Evolutionary conservation across 140 eudicot genomes (phyloP).

Genomic region (Stevia rebaudiana): DNA sequence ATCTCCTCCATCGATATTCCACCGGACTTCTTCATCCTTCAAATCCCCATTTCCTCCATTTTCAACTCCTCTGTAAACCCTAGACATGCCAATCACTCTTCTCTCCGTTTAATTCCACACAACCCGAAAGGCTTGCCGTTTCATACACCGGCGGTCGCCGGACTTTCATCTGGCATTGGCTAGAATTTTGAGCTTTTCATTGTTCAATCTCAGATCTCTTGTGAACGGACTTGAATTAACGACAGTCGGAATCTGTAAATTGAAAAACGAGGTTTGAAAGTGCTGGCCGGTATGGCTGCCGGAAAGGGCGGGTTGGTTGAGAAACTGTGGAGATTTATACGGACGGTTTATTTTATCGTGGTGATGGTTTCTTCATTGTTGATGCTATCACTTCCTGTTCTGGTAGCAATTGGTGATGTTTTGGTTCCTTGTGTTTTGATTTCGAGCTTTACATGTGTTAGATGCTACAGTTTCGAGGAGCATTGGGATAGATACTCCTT

Average conservation of each 20-base stretch:
- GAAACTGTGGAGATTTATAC: constrained; percentile 51
- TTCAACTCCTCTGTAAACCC: constrained; percentile 16
- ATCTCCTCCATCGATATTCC: constrained; percentile 27
- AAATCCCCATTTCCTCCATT: background rate
- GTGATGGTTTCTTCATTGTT: constrained; percentile 75
- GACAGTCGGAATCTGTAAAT: constrained; percentile 8
- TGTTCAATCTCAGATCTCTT: constrained; percentile 32
- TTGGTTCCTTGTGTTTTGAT: constrained; percentile 61
- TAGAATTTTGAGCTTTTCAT: constrained; percentile 22
- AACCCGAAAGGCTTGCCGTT: background rate
- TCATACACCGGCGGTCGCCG: constrained; percentile 23
- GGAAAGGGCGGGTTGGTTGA: constrained; percentile 48
- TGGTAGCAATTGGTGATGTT: constrained; percentile 72
- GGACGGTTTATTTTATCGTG: constrained; percentile 77
- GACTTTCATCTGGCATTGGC: constrained; percentile 28
- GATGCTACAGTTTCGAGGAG: constrained; percentile 52
- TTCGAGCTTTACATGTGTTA: constrained; percentile 72
- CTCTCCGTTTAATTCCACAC: background rate
- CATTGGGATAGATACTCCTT: constrained; percentile 64
- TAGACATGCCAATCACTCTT: constrained; percentile 22
- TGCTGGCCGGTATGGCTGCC: constrained; percentile 24
- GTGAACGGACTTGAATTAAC: constrained; percentile 21
- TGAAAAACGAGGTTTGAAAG: background rate
- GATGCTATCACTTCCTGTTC: constrained; percentile 55
- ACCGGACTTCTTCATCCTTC: background rate